These are phyloP conservation scores for Malus asiatica DNA, from an alignment of 306 rosid genomes.

Conservation along the genomic window DNA sequence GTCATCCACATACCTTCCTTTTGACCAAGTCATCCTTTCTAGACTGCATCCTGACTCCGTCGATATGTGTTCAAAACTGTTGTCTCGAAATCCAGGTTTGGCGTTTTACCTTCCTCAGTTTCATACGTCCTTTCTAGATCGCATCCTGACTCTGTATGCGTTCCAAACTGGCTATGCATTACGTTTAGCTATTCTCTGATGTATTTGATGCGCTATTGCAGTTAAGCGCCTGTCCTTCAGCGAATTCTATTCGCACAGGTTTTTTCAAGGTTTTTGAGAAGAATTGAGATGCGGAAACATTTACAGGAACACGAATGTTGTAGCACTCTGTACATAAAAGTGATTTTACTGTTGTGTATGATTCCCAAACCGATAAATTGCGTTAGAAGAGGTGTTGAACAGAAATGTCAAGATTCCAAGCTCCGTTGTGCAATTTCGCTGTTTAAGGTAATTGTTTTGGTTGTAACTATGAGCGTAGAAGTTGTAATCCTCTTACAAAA, in stretches of 20 bases:
- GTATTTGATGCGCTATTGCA: slow-evolving; percentile 19
- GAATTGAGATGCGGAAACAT: neutral
- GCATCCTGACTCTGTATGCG: too few species aligned
- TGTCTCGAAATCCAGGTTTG: slow-evolving; percentile 50
- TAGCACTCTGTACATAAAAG: neutral
- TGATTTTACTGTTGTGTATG: neutral
- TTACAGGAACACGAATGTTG: neutral
- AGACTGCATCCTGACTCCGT: slow-evolving; percentile 40
- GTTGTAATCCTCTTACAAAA: neutral
- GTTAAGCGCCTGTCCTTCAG: slow-evolving; percentile 46
- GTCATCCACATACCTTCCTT: slow-evolving; percentile 45
- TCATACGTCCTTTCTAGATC: neutral
- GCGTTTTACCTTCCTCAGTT: neutral
- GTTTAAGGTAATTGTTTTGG: neutral
- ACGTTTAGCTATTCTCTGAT: neutral
- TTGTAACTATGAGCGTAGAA: neutral
- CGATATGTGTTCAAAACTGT: slow-evolving; percentile 47
- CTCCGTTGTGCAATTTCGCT: neutral
- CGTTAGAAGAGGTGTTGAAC: neutral
- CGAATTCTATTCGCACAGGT: slow-evolving; percentile 48
- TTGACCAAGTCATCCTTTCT: slow-evolving; percentile 32
- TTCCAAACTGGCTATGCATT: neutral
- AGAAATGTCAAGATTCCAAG: neutral
- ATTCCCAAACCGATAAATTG: neutral
- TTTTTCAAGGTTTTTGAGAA: slow-evolving; percentile 9